phyloP scores from a whole-genome alignment of 257 asterid species.

The Przewalskia tangutica region DNA sequence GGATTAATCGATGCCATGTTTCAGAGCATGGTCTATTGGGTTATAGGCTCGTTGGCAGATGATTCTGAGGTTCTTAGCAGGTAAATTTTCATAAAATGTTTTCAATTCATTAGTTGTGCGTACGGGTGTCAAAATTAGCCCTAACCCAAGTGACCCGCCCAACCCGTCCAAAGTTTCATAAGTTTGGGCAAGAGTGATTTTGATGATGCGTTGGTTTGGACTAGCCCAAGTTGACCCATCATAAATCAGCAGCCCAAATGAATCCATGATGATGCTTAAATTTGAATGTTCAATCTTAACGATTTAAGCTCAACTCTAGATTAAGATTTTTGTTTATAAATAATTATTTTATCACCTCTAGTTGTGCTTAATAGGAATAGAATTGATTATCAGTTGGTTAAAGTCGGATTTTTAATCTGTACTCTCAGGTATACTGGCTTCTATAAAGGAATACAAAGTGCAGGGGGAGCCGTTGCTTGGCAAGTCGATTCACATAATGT shows the following conservation, averaged over 20 bases:
- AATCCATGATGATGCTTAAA: no score
- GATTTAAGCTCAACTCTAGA: no score
- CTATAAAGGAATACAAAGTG: slow-evolving; percentile 70
- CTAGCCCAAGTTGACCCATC: no score
- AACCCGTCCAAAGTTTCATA: no score
- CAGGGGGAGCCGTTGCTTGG: slow-evolving; percentile 70
- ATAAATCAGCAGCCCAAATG: no score
- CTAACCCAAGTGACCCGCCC: no score
- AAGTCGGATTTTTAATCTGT: background rate
- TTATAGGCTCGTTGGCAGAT: slow-evolving; percentile 82
- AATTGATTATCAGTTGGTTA: background rate
- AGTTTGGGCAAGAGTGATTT: no score
- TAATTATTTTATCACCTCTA: no score
- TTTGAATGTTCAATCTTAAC: no score
- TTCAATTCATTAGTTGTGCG: background rate
- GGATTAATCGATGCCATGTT: slow-evolving; percentile 93
- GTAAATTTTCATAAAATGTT: slow-evolving; percentile 11
- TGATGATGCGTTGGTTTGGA: no score
- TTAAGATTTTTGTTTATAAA: no score
- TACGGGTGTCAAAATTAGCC: no score
- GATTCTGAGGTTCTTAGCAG: slow-evolving; percentile 90
- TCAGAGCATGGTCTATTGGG: slow-evolving; percentile 92
- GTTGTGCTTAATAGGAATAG: background rate
- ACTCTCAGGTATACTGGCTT: slow-evolving; percentile 39
- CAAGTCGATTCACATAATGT: slow-evolving; percentile 47